A percentile compares a stretch with the other conserved stretches of the same genome.
phyloP scores from a whole-genome alignment of 116 monocot genomes.

The Trichopus zeylanicus region DNA sequence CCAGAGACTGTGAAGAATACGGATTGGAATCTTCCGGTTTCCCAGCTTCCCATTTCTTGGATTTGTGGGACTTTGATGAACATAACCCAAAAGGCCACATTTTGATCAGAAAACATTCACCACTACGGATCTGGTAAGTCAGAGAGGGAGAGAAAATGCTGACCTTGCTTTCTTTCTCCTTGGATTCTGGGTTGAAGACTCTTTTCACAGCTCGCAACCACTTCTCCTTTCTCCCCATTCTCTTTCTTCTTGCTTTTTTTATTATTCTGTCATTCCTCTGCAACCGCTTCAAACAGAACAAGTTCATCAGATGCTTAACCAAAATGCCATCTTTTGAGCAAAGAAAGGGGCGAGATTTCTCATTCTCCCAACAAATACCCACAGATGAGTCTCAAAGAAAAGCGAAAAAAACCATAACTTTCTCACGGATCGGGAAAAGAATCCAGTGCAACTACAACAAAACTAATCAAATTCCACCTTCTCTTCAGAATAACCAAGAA shows the following conservation, averaged over 20 bases:
- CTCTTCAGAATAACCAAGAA: no score
- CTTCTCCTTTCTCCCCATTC: slow-evolving; percentile 67
- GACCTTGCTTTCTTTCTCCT: slow-evolving; percentile 34
- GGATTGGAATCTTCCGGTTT: slow-evolving; percentile 22
- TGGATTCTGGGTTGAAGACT: slow-evolving; percentile 68
- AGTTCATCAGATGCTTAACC: no score
- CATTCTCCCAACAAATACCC: no score
- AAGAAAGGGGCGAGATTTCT: no score
- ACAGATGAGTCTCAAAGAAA: no score
- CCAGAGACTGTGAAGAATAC: slow-evolving; percentile 10
- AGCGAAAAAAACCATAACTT: no score
- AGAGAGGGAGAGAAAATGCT: background rate
- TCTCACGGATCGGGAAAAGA: no score
- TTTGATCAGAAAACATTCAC: slow-evolving; percentile 6
- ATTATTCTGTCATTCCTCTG: slow-evolving; percentile 4
- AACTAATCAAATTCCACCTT: no score
- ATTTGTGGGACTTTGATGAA: slow-evolving; percentile 9
- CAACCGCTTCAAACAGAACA: no score
- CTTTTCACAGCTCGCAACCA: slow-evolving; percentile 61
- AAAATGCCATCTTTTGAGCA: no score
- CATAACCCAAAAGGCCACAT: slow-evolving; percentile 1
- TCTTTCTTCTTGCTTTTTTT: slow-evolving; percentile 4
- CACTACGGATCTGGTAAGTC: background rate
- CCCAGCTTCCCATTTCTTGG: slow-evolving; percentile 24
- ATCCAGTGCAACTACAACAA: no score